Conservation (phyloP, 495 filamentous ascomycete genomes). For the Corynascus novoguineensis region DNA sequence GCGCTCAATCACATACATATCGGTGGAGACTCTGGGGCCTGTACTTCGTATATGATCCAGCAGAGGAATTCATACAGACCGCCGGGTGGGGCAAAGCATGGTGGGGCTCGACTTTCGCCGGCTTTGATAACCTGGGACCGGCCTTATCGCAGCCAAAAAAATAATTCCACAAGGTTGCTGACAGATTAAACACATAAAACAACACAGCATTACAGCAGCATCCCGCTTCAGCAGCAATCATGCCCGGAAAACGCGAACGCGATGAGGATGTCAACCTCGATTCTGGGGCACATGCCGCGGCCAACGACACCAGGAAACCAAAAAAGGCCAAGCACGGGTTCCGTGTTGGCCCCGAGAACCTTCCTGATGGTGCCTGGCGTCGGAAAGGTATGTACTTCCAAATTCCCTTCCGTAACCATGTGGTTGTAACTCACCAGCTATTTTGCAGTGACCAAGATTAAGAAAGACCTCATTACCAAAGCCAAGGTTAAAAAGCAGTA, state of each 20-base stretch:
- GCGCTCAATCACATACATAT: no score
- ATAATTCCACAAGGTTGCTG: background rate
- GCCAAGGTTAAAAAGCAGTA: slow-evolving; percentile 93
- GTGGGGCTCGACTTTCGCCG: background rate
- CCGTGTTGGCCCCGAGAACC: slow-evolving; percentile 81
- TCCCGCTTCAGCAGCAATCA: slow-evolving; percentile 30
- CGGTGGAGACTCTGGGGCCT: no score
- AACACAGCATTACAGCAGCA: background rate
- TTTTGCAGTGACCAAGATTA: slow-evolving; percentile 80
- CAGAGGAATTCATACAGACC: no score
- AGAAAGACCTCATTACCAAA: slow-evolving; percentile 81
- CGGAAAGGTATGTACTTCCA: slow-evolving; percentile 79
- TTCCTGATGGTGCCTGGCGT: slow-evolving; percentile 86
- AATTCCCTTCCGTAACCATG: background rate
- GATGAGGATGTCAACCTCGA: slow-evolving; percentile 40
- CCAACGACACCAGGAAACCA: slow-evolving; percentile 25
- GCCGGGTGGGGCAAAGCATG: no score
- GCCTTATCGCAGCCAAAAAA: slow-evolving; percentile 1
- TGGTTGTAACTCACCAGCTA: slow-evolving; percentile 11
- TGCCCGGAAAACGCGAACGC: slow-evolving; percentile 59
- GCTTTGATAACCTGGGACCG: background rate
- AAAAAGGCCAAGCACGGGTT: slow-evolving; percentile 51
- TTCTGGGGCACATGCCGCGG: slow-evolving; percentile 1
- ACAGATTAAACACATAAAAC: background rate
- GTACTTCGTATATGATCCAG: no score